Conservation (phyloP, 176 grass and related monocot species). For the Hyparrhenia diplandra region DNA sequence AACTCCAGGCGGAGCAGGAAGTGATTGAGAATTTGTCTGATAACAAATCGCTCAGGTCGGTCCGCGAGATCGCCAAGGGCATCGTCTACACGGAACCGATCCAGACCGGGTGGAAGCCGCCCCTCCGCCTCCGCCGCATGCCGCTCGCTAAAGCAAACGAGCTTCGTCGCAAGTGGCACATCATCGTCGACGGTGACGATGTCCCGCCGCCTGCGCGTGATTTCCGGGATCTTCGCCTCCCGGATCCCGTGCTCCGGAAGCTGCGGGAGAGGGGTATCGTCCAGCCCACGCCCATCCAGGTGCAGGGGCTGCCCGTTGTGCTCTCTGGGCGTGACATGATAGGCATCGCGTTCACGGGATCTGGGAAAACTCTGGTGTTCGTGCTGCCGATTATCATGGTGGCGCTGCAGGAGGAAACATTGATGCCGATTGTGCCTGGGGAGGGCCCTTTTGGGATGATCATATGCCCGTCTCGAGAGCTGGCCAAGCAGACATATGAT, state of each 20-base stretch:
- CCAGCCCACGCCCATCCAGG: constrained; percentile 94
- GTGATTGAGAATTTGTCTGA: constrained; percentile 65
- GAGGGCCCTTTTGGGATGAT: constrained; percentile 85
- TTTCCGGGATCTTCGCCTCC: constrained; percentile 75
- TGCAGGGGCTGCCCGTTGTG: constrained; percentile 72
- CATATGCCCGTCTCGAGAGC: constrained; percentile 81
- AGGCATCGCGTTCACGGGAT: constrained; percentile 88
- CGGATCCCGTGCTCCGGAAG: constrained; percentile 62
- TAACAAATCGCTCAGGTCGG: constrained; percentile 61
- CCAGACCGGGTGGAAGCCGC: constrained; percentile 67
- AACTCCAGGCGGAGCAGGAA: constrained; percentile 53
- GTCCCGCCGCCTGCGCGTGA: constrained; percentile 61
- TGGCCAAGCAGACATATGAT: constrained; percentile 87
- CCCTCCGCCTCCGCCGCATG: constrained; percentile 63
- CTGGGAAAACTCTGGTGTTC: constrained; percentile 81
- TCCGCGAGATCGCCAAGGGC: constrained; percentile 72
- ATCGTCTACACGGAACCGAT: constrained; percentile 60
- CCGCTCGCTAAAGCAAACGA: constrained; percentile 36
- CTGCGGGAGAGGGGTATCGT: constrained; percentile 73
- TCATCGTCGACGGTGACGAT: constrained; percentile 80
- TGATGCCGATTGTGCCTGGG: constrained; percentile 85
- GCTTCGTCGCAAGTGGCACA: constrained; percentile 72
- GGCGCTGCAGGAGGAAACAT: constrained; percentile 72
- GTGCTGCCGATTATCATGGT: constrained; percentile 82
- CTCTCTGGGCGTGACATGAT: constrained; percentile 92